phyloP scores from a whole-genome alignment of 805 yeast genomes.

The Lipomyces mesembrius region DNA sequence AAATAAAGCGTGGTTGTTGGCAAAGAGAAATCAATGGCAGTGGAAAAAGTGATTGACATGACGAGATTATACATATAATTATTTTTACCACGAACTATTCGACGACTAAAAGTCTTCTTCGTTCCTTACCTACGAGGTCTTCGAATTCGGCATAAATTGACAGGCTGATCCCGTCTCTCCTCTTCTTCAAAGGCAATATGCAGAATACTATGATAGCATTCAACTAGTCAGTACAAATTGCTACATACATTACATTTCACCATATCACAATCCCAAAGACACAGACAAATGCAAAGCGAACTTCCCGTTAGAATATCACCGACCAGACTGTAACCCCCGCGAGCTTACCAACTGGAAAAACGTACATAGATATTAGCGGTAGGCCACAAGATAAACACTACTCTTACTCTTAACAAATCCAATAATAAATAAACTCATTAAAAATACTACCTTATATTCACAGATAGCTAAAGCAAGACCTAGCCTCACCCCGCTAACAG shows the following conservation, averaged over 20 bases:
- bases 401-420: not conserved
- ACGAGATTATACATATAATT: too few relatives aligned
- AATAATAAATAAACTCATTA: not conserved
- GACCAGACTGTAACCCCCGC: not conserved
- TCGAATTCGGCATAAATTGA: too few relatives aligned
- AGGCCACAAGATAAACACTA: not conserved
- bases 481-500: not conserved
- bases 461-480: not conserved
- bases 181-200: too few relatives aligned
- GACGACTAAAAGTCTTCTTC: too few relatives aligned
- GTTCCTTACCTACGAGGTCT: too few relatives aligned
- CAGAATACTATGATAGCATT: not conserved
- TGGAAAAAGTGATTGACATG: too few relatives aligned
- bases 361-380: not conserved
- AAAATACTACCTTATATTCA: slow-evolving; percentile 1
- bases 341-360: not conserved
- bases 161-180: too few relatives aligned
- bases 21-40: too few relatives aligned
- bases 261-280: not conserved
- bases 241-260: not conserved
- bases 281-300: not conserved
- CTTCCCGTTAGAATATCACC: not conserved
- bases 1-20: too few relatives aligned
- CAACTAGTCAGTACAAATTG: not conserved
- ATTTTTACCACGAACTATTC: too few relatives aligned